Percentiles rank a stretch among this genome's conserved stretches.
Evolutionary conservation across 148 eudicot genomes (phyloP).

Genomic region (Fagopyrum tataricum): DNA sequence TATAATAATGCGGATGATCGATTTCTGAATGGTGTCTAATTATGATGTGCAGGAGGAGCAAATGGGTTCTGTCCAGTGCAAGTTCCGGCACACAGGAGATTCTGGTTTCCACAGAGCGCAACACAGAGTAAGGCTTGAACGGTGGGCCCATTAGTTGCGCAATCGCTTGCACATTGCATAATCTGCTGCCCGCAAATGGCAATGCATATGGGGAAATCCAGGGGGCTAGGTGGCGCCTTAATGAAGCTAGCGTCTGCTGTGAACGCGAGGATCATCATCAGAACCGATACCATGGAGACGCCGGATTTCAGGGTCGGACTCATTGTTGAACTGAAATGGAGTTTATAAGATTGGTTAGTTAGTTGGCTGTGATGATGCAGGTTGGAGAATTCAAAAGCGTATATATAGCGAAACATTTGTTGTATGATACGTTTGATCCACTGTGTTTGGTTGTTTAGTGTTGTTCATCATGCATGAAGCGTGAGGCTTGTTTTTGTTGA

Average conservation of each 20-base stretch:
- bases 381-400: not conserved
- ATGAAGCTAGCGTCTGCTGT: not conserved
- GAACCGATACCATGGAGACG: not conserved
- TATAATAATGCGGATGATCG: not conserved
- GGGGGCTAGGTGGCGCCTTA: not conserved
- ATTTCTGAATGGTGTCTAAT: not conserved
- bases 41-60: not conserved
- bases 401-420: not conserved
- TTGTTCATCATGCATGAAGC: not conserved
- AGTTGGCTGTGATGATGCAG: not conserved
- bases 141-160: not conserved
- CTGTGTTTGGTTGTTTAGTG: not conserved
- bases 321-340: not conserved
- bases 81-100: not conserved
- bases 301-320: not conserved
- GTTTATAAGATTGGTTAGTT: too few relatives aligned
- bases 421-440: not conserved
- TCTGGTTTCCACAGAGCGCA: constrained; percentile 2
- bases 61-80: not conserved
- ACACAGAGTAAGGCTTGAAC: not conserved
- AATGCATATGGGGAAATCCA: not conserved
- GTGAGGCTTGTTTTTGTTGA: constrained; percentile 1
- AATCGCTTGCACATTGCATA: not conserved
- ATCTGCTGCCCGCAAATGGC: not conserved
- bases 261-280: not conserved